phyloP scores from a whole-genome alignment of 2,329 filamentous ascomycete species.

The Alternaria angustiovoidea region DNA sequence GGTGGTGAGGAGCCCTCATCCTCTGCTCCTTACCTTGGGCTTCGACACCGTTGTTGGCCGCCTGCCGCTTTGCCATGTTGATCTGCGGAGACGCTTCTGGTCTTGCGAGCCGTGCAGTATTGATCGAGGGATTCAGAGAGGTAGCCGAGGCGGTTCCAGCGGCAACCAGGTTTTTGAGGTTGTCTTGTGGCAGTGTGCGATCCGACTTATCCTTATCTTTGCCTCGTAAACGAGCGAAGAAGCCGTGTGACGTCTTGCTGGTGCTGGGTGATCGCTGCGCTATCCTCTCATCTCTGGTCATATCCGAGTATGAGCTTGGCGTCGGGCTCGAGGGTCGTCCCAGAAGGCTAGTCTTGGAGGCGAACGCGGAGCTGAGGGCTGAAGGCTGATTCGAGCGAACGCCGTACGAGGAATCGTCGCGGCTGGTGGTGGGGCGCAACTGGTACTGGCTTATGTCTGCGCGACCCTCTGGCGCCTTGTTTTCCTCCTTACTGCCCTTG shows the following conservation, averaged over 20 bases:
- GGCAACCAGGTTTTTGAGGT: slow-evolving; percentile 49
- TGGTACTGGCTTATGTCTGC: slow-evolving; percentile 56
- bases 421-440: slow-evolving; percentile 74
- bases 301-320: slow-evolving; percentile 73
- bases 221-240: slow-evolving; percentile 63
- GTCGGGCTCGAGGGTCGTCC: slow-evolving; percentile 81
- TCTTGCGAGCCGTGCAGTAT: slow-evolving; percentile 36
- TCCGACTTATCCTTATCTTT: slow-evolving; percentile 59
- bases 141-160: slow-evolving; percentile 46
- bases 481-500: slow-evolving; percentile 70
- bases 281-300: slow-evolving; percentile 55
- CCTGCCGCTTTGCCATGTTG: slow-evolving; percentile 38
- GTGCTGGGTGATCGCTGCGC: slow-evolving; percentile 65
- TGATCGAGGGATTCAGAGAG: slow-evolving; percentile 49
- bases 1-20: slow-evolving; percentile 48
- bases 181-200: slow-evolving; percentile 42
- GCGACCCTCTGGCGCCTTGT: slow-evolving; percentile 42
- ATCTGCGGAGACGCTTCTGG: slow-evolving; percentile 40
- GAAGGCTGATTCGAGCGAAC: slow-evolving; percentile 53
- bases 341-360: slow-evolving; percentile 59
- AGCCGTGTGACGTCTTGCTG: slow-evolving; percentile 58
- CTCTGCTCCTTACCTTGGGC: slow-evolving; percentile 30
- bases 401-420: slow-evolving; percentile 73
- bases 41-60: slow-evolving; percentile 27
- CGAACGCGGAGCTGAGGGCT: slow-evolving; percentile 58